phyloP scores from a whole-genome alignment of 352 stramenopile species.

The Phytopythium kandeliae region DNA sequence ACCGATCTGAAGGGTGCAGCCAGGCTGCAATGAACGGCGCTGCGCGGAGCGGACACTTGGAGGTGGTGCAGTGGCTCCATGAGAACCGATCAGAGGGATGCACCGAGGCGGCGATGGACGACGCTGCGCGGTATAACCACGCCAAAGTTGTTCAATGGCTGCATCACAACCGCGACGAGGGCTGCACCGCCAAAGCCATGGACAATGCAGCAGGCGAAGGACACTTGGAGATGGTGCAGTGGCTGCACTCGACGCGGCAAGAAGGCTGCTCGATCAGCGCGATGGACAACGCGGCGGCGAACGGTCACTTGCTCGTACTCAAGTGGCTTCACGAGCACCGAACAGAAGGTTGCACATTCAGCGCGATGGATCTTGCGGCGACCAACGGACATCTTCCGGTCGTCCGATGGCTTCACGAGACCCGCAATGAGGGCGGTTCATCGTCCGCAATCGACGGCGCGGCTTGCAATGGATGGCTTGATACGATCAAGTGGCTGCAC shows the following conservation, averaged over 20 bases:
- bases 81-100: constrained; percentile 14
- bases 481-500: constrained; percentile 22
- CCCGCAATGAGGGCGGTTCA: constrained; percentile 19
- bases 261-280: constrained; percentile 25
- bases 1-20: constrained; percentile 15
- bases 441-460: constrained; percentile 25
- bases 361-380: constrained; percentile 27
- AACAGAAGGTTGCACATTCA: constrained; percentile 26
- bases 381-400: constrained; percentile 23
- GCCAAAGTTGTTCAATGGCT: constrained; percentile 25
- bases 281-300: constrained; percentile 25
- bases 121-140: constrained; percentile 10
- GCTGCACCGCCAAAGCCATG: constrained; percentile 24
- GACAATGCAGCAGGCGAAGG: constrained; percentile 23
- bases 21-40: constrained; percentile 9
- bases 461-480: constrained; percentile 18
- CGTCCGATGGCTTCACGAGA: constrained; percentile 23
- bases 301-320: constrained; percentile 22
- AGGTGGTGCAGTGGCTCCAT: constrained; percentile 15
- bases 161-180: constrained; percentile 7
- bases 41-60: constrained; percentile 12
- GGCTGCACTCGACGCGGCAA: constrained; percentile 19
- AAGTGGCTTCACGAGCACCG: constrained; percentile 32
- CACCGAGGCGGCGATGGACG: constrained; percentile 13
- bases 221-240: constrained; percentile 22